Percentiles rank a stretch among this genome's conserved stretches.
phyloP scores from a whole-genome alignment of 805 yeast genomes.

The Wickerhamiella lipophila region DNA sequence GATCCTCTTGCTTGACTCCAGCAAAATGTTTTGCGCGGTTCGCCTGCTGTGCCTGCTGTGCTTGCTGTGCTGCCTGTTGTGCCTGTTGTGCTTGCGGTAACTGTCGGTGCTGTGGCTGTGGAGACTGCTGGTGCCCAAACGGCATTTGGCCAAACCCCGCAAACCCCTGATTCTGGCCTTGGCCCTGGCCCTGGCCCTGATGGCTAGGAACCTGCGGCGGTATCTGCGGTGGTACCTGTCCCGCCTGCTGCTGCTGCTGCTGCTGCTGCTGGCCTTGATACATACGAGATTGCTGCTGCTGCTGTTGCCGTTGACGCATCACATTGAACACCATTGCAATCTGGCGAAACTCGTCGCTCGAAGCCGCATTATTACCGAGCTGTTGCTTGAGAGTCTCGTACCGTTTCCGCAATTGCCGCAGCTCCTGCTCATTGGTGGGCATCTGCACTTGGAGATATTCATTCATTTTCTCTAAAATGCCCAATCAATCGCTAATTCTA shows the following conservation, averaged over 20 bases:
- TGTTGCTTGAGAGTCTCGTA: slow-evolving; percentile 21
- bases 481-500: neutral
- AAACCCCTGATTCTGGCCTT: slow-evolving; percentile 5
- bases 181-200: slow-evolving; percentile 1
- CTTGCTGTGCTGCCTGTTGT: neutral
- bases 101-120: neutral
- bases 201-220: neutral
- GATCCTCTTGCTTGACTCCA: slow-evolving; percentile 7
- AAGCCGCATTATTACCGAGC: slow-evolving; percentile 22
- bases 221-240: slow-evolving; percentile 18
- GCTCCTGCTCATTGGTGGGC: slow-evolving; percentile 18
- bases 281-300: slow-evolving; percentile 13
- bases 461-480: slow-evolving; percentile 1
- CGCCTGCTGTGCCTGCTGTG: neutral
- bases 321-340: slow-evolving; percentile 14
- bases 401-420: slow-evolving; percentile 25
- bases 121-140: neutral
- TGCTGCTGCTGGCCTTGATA: slow-evolving; percentile 10
- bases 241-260: slow-evolving; percentile 17
- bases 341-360: slow-evolving; percentile 25
- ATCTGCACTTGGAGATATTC: slow-evolving; percentile 6
- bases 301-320: slow-evolving; percentile 15
- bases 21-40: slow-evolving; percentile 12
- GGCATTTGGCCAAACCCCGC: neutral
- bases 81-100: neutral